These are phyloP conservation scores for Beauveria caledonica DNA, from an alignment of 2,329 filamentous ascomycete species.

Conservation along the genomic window DNA sequence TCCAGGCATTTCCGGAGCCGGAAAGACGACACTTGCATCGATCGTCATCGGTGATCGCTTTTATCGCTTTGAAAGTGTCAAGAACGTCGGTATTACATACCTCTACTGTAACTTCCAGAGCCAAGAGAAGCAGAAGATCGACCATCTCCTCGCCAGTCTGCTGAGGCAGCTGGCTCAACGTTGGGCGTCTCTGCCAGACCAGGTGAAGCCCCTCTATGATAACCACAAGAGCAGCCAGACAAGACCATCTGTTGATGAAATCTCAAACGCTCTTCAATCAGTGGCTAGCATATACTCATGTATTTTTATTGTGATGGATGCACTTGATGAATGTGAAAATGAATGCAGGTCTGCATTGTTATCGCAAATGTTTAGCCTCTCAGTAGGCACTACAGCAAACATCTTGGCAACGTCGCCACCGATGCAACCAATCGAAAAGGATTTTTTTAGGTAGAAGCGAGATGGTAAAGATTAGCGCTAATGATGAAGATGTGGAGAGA, in stretches of 20 bases:
- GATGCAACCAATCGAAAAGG: background rate
- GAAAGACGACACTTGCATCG: no score
- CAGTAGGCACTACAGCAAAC: background rate
- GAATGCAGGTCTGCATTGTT: slow-evolving; percentile 6
- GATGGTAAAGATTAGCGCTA: background rate
- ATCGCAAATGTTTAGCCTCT: background rate
- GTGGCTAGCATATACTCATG: background rate
- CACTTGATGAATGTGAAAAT: slow-evolving; percentile 18
- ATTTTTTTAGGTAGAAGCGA: background rate
- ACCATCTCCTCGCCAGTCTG: slow-evolving; percentile 24
- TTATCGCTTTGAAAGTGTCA: no score
- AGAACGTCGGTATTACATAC: no score
- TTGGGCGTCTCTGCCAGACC: slow-evolving; percentile 17
- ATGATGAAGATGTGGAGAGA: background rate
- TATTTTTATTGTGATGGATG: slow-evolving; percentile 17
- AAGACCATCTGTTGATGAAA: no score
- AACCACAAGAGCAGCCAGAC: background rate
- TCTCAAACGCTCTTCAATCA: background rate
- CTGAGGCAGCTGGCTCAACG: slow-evolving; percentile 29
- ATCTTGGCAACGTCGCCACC: slow-evolving; percentile 13
- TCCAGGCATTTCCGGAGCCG: slow-evolving; percentile 18
- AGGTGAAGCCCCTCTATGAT: slow-evolving; percentile 19
- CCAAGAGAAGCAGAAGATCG: slow-evolving; percentile 27
- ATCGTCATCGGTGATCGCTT: no score
- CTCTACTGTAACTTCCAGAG: slow-evolving; percentile 12